A percentile compares a stretch with the other conserved stretches of the same genome.
These are phyloP conservation scores for Pleomassaria siparia DNA, from an alignment of 2,329 filamentous ascomycete species.

Conservation along the genomic window DNA sequence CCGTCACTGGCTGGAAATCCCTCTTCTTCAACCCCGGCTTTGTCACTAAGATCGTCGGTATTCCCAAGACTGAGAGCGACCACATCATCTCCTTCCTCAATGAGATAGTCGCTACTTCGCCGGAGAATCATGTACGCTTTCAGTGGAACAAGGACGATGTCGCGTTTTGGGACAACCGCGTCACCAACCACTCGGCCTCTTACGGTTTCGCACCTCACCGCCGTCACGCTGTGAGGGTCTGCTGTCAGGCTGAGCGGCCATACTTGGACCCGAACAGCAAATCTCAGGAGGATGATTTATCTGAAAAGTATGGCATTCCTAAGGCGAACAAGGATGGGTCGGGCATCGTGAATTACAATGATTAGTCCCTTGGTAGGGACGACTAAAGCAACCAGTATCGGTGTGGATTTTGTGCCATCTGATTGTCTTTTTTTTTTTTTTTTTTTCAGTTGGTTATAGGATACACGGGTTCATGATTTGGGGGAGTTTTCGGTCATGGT, in stretches of 20 bases:
- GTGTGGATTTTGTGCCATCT: too few species aligned
- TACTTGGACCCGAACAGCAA: conserved; percentile 48
- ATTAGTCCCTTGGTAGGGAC: conserved; percentile 34
- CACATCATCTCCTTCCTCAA: conserved; percentile 56
- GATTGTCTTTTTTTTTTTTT: not conserved
- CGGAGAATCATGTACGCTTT: conserved; percentile 70
- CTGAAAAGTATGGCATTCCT: conserved; percentile 50
- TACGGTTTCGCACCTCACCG: conserved; percentile 61
- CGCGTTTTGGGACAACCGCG: conserved; percentile 68
- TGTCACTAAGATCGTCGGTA: conserved; percentile 59
- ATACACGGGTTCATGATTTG: too few species aligned
- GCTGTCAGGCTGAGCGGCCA: conserved; percentile 51
- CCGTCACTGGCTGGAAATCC: conserved; percentile 63
- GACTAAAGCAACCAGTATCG: too few species aligned
- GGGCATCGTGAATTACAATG: conserved; percentile 60
- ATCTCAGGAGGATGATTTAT: conserved; percentile 58
- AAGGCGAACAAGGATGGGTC: conserved; percentile 59
- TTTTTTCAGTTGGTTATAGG: too few species aligned
- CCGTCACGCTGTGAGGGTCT: conserved; percentile 56
- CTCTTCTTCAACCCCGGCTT: conserved; percentile 63
- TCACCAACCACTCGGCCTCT: conserved; percentile 57
- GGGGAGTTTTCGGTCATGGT: not conserved
- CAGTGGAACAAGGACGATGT: conserved; percentile 67
- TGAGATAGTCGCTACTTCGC: conserved; percentile 58
- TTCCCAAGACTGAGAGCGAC: conserved; percentile 59